These are phyloP conservation scores for Sporothrix brunneoviolacea DNA, from an alignment of 2,329 filamentous ascomycete genomes.

Conservation along the genomic window DNA sequence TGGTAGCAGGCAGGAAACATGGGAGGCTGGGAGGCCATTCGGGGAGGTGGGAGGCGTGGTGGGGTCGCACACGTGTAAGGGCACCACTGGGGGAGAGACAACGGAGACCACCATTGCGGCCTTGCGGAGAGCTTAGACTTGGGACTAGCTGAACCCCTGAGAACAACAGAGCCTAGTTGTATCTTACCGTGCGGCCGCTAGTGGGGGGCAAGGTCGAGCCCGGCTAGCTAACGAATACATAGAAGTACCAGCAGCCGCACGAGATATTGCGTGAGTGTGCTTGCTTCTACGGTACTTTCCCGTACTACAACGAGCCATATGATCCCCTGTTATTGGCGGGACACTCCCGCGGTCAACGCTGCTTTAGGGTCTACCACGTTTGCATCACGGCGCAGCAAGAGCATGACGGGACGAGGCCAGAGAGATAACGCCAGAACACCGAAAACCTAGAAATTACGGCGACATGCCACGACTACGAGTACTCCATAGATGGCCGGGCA, in stretches of 20 bases:
- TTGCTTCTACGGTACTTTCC: background rate
- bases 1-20: too few relatives aligned
- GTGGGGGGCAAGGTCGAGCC: background rate
- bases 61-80: constrained; percentile 14
- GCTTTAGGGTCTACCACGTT: background rate
- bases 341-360: constrained; percentile 12
- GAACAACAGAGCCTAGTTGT: constrained; percentile 3
- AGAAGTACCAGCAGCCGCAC: background rate
- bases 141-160: background rate
- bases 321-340: constrained; percentile 12
- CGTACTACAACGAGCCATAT: constrained; percentile 1
- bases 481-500: too few relatives aligned
- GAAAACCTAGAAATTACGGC: background rate
- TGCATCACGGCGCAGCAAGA: too few relatives aligned
- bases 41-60: background rate
- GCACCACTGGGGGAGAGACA: constrained; percentile 10
- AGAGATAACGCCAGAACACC: too few relatives aligned
- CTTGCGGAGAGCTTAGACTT: background rate
- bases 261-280: background rate
- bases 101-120: constrained; percentile 2
- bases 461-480: too few relatives aligned
- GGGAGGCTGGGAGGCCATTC: too few relatives aligned
- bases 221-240: background rate
- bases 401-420: too few relatives aligned
- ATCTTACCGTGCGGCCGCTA: constrained; percentile 11